Base-by-base conservation (phyloP, 139 green algal species). In the Astrephomene gubernaculifera region DNA sequence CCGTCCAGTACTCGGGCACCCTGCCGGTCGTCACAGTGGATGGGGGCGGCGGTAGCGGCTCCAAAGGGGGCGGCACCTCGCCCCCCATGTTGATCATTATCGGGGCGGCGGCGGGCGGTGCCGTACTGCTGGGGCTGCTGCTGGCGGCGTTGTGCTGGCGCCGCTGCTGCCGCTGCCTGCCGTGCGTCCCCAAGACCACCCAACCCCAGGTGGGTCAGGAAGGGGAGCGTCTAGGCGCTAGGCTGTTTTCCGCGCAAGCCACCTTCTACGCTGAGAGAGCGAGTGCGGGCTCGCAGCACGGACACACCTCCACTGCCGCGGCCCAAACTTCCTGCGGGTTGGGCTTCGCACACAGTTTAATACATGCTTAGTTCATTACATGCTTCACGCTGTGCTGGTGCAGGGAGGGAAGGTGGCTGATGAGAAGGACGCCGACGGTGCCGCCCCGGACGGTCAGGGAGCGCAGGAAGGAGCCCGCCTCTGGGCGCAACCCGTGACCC, bases 71-170 rank as follows among this genome's bases (percentile, higher is more conserved):
- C n/a, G 22, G n/a, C n/a, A 39, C 68, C 22, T n/a, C 19, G 31
- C 22, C 10, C 71, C 45, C 10, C 31, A 65, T 24, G 5, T 33
- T 67, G 31, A 12, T 31, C 39, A 24, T 61, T 5, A 61, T 78
- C 27, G 27, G 21, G 7, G 70, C 43, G 41, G 70, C 43, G 43
- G 70, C 24, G n/a, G 70, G 41, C 71, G 71, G 71, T 5, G 71
- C 71, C 17, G 31, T 64, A n/a, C 39, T 54, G 71, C 71, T 80
- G 33, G 71, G 31, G 31, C 45, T 31, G 31, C 49, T 80, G 71
- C 31, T 31, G 71, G 71, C 45, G 31, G 71, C 71, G 25, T 57
- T 57, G 49, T 57, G 49, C 49, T 57, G 49, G n/a, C 49, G 49
- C 12, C 17, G 49, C 49, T 57, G 49, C 49, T 57, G 12, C 12